Percentiles rank a stretch among this genome's conserved stretches.
phyloP scores from a whole-genome alignment of 2,329 filamentous ascomycete species.

The Alternaria incomplexa region DNA sequence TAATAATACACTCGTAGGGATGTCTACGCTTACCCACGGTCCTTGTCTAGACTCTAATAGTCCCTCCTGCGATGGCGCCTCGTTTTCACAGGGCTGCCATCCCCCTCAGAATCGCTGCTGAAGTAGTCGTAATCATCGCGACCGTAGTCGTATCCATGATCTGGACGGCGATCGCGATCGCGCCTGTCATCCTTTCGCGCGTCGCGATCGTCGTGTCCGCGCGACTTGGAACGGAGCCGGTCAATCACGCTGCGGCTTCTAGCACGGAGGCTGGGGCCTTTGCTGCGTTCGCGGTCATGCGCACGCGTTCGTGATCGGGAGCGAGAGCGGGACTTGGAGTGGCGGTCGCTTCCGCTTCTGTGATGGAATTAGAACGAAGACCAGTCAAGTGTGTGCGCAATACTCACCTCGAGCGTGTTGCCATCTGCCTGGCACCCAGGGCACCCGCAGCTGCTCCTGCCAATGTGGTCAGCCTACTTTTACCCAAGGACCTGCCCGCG shows the following conservation, averaged over 20 bases:
- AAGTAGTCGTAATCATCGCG: conserved; percentile 23
- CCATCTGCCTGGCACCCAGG: conserved; percentile 36
- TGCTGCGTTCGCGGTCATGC: conserved; percentile 20
- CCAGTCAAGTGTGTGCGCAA: not conserved
- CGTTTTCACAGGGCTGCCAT: conserved; percentile 18
- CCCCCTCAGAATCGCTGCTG: conserved; percentile 20
- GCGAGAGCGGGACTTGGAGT: conserved; percentile 22
- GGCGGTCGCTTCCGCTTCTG: conserved; percentile 27
- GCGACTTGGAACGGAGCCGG: conserved; percentile 34
- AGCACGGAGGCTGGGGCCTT: conserved; percentile 25
- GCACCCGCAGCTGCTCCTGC: conserved; percentile 47
- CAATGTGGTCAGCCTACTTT: conserved; percentile 45
- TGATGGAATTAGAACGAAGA: not conserved
- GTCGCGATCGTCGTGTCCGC: conserved; percentile 22
- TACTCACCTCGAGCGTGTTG: conserved; percentile 23
- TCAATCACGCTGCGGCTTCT: conserved; percentile 34
- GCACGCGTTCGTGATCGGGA: conserved; percentile 26
- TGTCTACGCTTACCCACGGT: not conserved
- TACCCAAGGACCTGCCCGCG: conserved; percentile 39
- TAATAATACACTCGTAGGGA: conserved; percentile 8
- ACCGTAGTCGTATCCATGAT: conserved; percentile 24
- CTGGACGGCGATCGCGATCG: conserved; percentile 22
- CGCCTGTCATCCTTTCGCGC: conserved; percentile 3
- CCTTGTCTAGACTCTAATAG: conserved; percentile 1
- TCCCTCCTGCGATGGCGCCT: conserved; percentile 19